These are phyloP conservation scores for Gelatoporia subvermispora DNA, from an alignment of 768 basidiomycete species.

Conservation along the genomic window DNA sequence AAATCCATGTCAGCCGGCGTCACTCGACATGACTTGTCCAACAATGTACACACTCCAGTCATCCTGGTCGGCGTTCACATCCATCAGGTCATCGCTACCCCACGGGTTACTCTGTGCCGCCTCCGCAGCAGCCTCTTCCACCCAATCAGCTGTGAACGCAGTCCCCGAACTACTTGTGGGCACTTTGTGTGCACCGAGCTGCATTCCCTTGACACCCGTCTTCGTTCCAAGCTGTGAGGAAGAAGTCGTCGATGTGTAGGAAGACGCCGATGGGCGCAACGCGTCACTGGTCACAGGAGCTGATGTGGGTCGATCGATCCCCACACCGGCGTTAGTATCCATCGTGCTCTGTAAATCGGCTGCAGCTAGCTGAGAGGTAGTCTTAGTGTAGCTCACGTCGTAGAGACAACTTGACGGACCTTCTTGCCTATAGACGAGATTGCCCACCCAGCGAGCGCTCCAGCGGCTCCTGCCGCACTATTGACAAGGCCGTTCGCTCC, in stretches of 20 bases:
- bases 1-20: not conserved
- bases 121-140: constrained; percentile 31
- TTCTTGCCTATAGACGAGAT: constrained; percentile 86
- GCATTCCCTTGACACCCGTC: constrained; percentile 55
- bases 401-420: constrained; percentile 32
- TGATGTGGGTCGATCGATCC: constrained; percentile 37
- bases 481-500: constrained; percentile 58
- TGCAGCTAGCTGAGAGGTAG: constrained; percentile 49
- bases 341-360: constrained; percentile 73
- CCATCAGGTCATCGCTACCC: constrained; percentile 82
- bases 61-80: constrained; percentile 87
- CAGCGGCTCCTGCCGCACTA: constrained; percentile 87
- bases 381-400: not conserved
- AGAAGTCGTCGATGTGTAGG: constrained; percentile 3
- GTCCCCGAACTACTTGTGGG: constrained; percentile 33
- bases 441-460: constrained; percentile 93
- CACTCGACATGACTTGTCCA: not conserved
- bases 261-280: not conserved
- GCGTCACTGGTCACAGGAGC: constrained; percentile 32
- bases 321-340: constrained; percentile 27
- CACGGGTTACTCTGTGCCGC: constrained; percentile 42
- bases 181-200: constrained; percentile 57
- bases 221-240: constrained; percentile 20
- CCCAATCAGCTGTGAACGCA: constrained; percentile 49
- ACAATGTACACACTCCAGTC: constrained; percentile 77